Evolutionary conservation across 2,329 filamentous ascomycete genomes (phyloP).

Genomic region (Erysiphe pulchra): DNA sequence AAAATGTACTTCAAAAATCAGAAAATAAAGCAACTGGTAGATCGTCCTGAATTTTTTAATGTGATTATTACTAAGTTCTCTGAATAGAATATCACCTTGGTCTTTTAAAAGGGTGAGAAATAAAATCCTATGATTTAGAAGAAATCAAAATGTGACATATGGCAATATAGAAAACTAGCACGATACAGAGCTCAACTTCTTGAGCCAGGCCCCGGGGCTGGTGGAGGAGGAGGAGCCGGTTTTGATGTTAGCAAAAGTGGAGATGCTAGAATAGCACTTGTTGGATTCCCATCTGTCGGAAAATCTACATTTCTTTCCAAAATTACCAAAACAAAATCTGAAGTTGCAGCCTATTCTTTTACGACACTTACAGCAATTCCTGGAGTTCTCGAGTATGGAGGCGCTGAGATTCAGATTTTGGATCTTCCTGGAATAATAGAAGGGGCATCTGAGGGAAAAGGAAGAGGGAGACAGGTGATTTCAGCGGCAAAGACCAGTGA

Average conservation of each 20-base stretch:
- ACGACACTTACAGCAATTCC: constrained; percentile 94
- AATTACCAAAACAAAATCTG: constrained; percentile 91
- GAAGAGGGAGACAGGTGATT: constrained; percentile 84
- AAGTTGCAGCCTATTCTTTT: constrained; percentile 90
- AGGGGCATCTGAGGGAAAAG: constrained; percentile 85
- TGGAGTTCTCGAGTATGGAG: constrained; percentile 89
- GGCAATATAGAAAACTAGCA: constrained; percentile 54
- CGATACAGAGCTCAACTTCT: constrained; percentile 82
- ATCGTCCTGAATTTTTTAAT: constrained; percentile 13
- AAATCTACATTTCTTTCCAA: constrained; percentile 98
- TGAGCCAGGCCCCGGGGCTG: constrained; percentile 55
- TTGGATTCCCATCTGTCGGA: constrained; percentile 95
- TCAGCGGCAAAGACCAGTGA: constrained; percentile 96
- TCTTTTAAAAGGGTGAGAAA: constrained; percentile 78
- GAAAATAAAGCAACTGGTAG: constrained; percentile 98
- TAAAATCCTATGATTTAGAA: background rate
- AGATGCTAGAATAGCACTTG: constrained; percentile 85
- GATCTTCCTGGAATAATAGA: constrained; percentile 98
- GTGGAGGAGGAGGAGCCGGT: constrained; percentile 22
- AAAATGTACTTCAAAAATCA: constrained; percentile 14
- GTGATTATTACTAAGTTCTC: background rate
- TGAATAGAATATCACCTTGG: constrained; percentile 86
- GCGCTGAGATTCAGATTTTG: constrained; percentile 91
- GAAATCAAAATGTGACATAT: too few relatives aligned
- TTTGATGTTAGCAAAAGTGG: constrained; percentile 93